phyloP scores from a whole-genome alignment of 1,284 basidiomycete species.

The Cutaneotrichosporon sp. region DNA sequence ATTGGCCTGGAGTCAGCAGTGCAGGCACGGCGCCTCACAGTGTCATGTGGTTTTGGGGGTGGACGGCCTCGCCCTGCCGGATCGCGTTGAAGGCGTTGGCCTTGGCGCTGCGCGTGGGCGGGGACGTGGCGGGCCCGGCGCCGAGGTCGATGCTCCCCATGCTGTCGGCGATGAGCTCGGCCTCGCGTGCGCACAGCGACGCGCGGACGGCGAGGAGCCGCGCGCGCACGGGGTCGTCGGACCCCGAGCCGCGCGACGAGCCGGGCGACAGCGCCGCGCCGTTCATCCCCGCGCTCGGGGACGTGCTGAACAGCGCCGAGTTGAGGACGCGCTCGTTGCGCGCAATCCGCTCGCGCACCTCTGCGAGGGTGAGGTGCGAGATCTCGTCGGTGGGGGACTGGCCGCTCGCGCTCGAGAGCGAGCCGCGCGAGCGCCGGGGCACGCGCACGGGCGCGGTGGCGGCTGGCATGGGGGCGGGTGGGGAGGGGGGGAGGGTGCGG shows the following conservation, averaged over 20 bases:
- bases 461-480: neutral
- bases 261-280: neutral
- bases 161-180: slow-evolving; percentile 37
- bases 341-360: slow-evolving; percentile 43
- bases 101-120: slow-evolving; percentile 32
- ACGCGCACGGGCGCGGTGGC: slow-evolving; percentile 9
- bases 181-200: slow-evolving; percentile 37
- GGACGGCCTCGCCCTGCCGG: slow-evolving; percentile 28
- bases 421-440: slow-evolving; percentile 4
- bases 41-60: slow-evolving; percentile 29
- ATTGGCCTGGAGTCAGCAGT: slow-evolving; percentile 38
- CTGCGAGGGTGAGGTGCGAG: slow-evolving; percentile 33
- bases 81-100: slow-evolving; percentile 40
- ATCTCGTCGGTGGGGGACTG: slow-evolving; percentile 32
- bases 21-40: slow-evolving; percentile 44
- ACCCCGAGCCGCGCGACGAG: neutral
- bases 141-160: slow-evolving; percentile 15
- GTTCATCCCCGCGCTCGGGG: slow-evolving; percentile 8
- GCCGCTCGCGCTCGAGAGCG: neutral
- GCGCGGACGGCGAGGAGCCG: slow-evolving; percentile 37
- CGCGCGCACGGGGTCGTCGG: slow-evolving; percentile 36
- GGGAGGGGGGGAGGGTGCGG: neutral
- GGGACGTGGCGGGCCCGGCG: neutral
- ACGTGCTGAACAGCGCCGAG: slow-evolving; percentile 31
- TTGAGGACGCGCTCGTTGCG: slow-evolving; percentile 43